Conservation (phyloP, 805 yeast species). For the Candida xyloterini region DNA sequence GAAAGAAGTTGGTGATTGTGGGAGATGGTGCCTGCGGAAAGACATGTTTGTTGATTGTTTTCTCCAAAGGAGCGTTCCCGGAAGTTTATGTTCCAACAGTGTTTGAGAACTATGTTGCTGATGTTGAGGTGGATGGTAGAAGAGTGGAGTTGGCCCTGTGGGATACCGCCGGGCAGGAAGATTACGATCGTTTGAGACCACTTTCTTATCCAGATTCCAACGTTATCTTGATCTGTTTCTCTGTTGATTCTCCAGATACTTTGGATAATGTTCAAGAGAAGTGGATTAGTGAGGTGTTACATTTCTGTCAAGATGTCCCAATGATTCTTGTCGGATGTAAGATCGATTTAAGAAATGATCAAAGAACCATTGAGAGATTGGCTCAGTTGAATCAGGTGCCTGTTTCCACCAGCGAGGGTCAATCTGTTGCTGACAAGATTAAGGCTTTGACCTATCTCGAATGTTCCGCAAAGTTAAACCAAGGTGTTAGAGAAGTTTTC, state of each 20-base stretch:
- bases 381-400: conserved; percentile 76
- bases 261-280: conserved; percentile 91
- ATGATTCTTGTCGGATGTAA: conserved; percentile 91
- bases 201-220: conserved; percentile 89
- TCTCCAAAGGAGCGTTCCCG: conserved; percentile 87
- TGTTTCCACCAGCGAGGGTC: conserved; percentile 78
- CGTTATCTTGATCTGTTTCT: conserved; percentile 87
- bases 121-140: conserved; percentile 88
- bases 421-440: conserved; percentile 81
- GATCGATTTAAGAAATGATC: conserved; percentile 82
- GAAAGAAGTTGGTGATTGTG: conserved; percentile 87
- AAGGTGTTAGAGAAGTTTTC: conserved; percentile 90
- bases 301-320: conserved; percentile 93
- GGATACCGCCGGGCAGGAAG: conserved; percentile 99
- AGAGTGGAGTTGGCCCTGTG: conserved; percentile 90
- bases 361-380: conserved; percentile 69
- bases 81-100: conserved; percentile 95
- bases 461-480: conserved; percentile 89
- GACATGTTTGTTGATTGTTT: conserved; percentile 84
- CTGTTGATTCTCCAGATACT: conserved; percentile 88
- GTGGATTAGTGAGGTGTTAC: conserved; percentile 92
- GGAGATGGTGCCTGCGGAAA: conserved; percentile 99
- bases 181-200: conserved; percentile 91
- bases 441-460: conserved; percentile 85
- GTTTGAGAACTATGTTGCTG: conserved; percentile 96